A percentile compares a stretch with the other conserved stretches of the same genome.
These are phyloP conservation scores for Thuidium tamariscinum DNA, from an alignment of 225 moss, liverwort and hornwort genomes.

Conservation along the genomic window DNA sequence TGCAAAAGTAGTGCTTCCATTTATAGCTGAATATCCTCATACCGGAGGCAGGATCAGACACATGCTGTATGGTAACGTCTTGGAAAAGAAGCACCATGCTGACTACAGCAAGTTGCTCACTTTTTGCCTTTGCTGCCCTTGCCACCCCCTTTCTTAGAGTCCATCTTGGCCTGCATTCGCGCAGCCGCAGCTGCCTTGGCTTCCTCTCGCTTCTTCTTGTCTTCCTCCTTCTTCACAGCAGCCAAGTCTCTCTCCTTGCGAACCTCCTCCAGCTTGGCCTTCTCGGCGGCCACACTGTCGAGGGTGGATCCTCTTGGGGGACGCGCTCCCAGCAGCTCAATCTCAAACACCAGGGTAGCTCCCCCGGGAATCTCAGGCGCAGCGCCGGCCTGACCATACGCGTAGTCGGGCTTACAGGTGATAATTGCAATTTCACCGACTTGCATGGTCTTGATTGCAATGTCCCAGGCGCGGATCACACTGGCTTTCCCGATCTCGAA, in stretches of 20 bases:
- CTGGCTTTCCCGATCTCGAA: slow-evolving; percentile 74
- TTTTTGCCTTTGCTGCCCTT: slow-evolving; percentile 63
- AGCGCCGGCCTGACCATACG: slow-evolving; percentile 68
- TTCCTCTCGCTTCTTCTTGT: slow-evolving; percentile 88
- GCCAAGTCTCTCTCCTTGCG: slow-evolving; percentile 83
- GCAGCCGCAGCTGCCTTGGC: slow-evolving; percentile 78
- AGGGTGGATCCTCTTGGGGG: slow-evolving; percentile 76
- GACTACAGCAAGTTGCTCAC: not conserved
- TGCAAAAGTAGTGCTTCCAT: not conserved
- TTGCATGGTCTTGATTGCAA: slow-evolving; percentile 90
- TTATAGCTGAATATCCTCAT: not conserved
- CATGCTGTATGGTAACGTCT: not conserved
- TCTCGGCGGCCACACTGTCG: slow-evolving; percentile 71
- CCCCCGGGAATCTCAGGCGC: slow-evolving; percentile 67
- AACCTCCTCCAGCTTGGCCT: slow-evolving; percentile 81
- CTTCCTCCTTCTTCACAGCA: slow-evolving; percentile 84
- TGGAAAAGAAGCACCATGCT: not conserved
- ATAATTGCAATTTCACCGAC: slow-evolving; percentile 67
- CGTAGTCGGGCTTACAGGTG: slow-evolving; percentile 70
- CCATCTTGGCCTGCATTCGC: slow-evolving; percentile 76
- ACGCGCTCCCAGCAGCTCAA: slow-evolving; percentile 73
- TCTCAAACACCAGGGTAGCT: slow-evolving; percentile 66
- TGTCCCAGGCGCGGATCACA: slow-evolving; percentile 90
- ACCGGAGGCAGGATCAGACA: not conserved
- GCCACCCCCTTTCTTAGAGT: slow-evolving; percentile 66